Conservation (phyloP, 1,284 basidiomycete genomes). For the Ceratobasidium sp. region DNA sequence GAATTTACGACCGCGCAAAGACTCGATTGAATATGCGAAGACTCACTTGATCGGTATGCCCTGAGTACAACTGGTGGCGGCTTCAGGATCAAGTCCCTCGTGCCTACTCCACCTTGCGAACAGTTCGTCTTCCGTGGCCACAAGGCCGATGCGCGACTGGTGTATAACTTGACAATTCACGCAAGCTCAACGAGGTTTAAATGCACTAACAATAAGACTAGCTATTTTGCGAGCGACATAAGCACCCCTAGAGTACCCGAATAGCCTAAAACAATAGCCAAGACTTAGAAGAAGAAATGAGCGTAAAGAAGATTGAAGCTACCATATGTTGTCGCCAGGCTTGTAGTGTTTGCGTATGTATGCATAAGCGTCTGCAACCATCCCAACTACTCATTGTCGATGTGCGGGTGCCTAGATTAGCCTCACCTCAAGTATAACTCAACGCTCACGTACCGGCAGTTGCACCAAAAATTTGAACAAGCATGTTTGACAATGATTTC, state of each 20-base stretch:
- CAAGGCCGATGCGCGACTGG: conserved; percentile 39
- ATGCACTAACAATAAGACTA: conserved; percentile 40
- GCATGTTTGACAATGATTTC: too few species aligned
- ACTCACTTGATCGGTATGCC: conserved; percentile 14
- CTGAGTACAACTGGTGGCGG: not conserved
- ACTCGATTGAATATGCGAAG: not conserved
- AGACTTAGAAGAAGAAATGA: too few species aligned
- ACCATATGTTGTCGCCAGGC: too few species aligned
- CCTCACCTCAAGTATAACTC: too few species aligned
- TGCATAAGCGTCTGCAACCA: too few species aligned
- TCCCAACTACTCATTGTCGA: too few species aligned
- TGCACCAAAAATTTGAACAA: too few species aligned
- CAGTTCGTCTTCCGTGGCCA: conserved; percentile 17
- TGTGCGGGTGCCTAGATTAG: too few species aligned
- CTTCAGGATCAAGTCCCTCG: not conserved
- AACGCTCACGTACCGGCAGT: too few species aligned
- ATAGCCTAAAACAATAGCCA: not conserved
- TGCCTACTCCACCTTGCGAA: not conserved
- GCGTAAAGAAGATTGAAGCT: too few species aligned
- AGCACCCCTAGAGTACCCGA: conserved; percentile 43
- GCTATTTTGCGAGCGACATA: conserved; percentile 48
- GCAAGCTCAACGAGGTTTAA: not conserved
- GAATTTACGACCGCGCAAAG: too few species aligned
- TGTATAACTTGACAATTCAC: not conserved
- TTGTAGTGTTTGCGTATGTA: too few species aligned